phyloP scores from a whole-genome alignment of 2,329 filamentous ascomycete species.

The Pseudogymnoascus sp. region DNA sequence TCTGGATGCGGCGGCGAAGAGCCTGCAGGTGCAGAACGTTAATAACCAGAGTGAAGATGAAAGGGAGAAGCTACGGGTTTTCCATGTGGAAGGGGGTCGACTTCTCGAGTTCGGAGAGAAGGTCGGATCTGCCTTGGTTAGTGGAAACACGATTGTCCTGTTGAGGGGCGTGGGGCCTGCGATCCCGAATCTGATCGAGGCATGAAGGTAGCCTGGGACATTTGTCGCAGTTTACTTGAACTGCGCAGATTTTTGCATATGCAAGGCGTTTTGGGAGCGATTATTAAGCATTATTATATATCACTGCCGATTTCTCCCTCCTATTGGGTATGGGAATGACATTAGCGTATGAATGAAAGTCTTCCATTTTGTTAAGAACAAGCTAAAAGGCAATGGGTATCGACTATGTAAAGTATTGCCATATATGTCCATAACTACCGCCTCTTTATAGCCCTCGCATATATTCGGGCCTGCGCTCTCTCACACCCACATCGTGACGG shows the following conservation, averaged over 20 bases:
- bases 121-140: constrained; percentile 62
- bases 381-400: neutral
- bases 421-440: neutral
- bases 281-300: neutral
- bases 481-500: neutral
- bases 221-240: neutral
- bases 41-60: constrained; percentile 73
- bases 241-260: neutral
- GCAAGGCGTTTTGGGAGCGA: neutral
- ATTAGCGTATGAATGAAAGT: neutral
- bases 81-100: constrained; percentile 84
- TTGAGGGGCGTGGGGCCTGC: constrained; percentile 77
- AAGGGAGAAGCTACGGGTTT: constrained; percentile 74
- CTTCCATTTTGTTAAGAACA: neutral
- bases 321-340: neutral
- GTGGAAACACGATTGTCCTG: constrained; percentile 84
- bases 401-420: neutral
- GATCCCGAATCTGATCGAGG: constrained; percentile 59
- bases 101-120: constrained; percentile 84
- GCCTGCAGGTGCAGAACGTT: constrained; percentile 71
- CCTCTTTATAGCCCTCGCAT: neutral
- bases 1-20: constrained; percentile 68
- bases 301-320: neutral
- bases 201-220: constrained; percentile 24
- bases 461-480: neutral